phyloP scores from a whole-genome alignment of 805 yeast genomes.

The Candida silvatica region DNA sequence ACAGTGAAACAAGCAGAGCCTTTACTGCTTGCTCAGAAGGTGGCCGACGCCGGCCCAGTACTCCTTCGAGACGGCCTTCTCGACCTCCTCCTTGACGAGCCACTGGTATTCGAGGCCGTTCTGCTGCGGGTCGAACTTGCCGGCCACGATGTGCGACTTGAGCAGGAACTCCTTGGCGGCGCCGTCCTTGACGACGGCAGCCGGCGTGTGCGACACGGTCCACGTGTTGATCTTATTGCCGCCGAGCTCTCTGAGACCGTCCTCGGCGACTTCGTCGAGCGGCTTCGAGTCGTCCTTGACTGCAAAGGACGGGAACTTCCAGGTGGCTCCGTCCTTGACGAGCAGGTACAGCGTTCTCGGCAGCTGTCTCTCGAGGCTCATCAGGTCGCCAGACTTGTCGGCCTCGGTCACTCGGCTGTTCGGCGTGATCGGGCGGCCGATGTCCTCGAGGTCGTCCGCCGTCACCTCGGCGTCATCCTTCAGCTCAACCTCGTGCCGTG shows the following conservation, averaged over 20 bases:
- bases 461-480: constrained; percentile 7
- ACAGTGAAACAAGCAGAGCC: too few species aligned
- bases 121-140: constrained; percentile 46
- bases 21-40: constrained; percentile 21
- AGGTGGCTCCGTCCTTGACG: constrained; percentile 37
- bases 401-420: constrained; percentile 73
- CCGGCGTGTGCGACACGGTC: constrained; percentile 87
- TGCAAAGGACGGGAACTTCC: constrained; percentile 77
- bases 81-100: constrained; percentile 77
- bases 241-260: constrained; percentile 62
- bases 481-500: constrained; percentile 39
- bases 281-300: constrained; percentile 34
- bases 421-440: constrained; percentile 60
- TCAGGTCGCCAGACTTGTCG: constrained; percentile 51
- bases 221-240: constrained; percentile 76
- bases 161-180: constrained; percentile 56
- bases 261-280: constrained; percentile 66
- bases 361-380: constrained; percentile 71
- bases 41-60: constrained; percentile 52
- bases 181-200: constrained; percentile 48
- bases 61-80: constrained; percentile 36
- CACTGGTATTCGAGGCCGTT: constrained; percentile 54
- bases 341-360: constrained; percentile 74
- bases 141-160: constrained; percentile 84
- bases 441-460: constrained; percentile 37